Evolutionary conservation across 2,329 filamentous ascomycete species (phyloP).

Genomic region (Aspergillus felis): DNA sequence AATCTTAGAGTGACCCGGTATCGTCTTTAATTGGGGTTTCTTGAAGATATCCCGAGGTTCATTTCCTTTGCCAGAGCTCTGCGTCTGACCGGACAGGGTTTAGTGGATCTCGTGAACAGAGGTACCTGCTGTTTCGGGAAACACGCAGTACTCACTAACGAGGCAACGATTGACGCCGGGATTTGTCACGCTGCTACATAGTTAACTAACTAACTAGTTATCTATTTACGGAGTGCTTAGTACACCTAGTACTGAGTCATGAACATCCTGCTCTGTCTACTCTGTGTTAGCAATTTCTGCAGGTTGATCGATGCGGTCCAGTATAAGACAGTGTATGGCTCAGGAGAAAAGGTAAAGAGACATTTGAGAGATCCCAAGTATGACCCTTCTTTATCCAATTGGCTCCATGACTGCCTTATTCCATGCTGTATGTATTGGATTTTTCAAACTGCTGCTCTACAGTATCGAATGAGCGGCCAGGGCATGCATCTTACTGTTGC

Average conservation of each 20-base stretch:
- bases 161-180: constrained; percentile 14
- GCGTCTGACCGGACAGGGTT: background rate
- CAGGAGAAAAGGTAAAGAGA: background rate
- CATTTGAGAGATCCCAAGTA: too few relatives aligned
- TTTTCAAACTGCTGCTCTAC: background rate
- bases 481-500: constrained; percentile 1
- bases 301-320: background rate
- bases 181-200: constrained; percentile 14
- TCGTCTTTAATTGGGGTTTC: too few relatives aligned
- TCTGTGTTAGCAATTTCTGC: background rate
- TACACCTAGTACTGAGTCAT: background rate
- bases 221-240: constrained; percentile 4
- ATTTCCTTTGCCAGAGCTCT: too few relatives aligned
- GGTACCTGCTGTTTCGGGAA: constrained; percentile 13
- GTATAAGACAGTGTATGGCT: background rate
- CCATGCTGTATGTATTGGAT: background rate
- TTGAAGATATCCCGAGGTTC: background rate
- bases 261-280: background rate
- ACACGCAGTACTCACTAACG: constrained; percentile 10
- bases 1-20: too few relatives aligned
- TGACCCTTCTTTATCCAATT: background rate
- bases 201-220: too few relatives aligned
- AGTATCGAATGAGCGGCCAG: background rate
- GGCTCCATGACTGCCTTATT: background rate
- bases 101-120: background rate